phyloP scores from a whole-genome alignment of 164 flowering plant genomes.

The Amborella trichopoda region DNA sequence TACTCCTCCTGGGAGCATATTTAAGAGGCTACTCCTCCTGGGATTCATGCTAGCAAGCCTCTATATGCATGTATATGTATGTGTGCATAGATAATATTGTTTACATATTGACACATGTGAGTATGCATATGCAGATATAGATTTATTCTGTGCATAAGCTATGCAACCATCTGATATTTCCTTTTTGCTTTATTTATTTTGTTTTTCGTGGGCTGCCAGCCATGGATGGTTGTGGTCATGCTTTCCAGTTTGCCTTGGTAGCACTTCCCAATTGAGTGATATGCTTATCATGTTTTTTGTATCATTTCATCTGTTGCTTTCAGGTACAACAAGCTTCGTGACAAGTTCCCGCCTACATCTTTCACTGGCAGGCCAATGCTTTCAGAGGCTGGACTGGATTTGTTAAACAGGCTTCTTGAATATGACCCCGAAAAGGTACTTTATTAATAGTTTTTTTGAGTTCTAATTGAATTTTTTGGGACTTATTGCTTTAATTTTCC shows the following conservation, averaged over 20 bases:
- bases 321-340: constrained; percentile 80
- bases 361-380: constrained; percentile 81
- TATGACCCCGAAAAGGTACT: constrained; percentile 90
- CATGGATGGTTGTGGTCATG: constrained; percentile 79
- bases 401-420: constrained; percentile 72
- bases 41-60: too few relatives aligned
- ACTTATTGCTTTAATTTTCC: neutral
- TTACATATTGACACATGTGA: neutral
- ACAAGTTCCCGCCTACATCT: constrained; percentile 77
- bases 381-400: constrained; percentile 88
- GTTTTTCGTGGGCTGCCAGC: constrained; percentile 55
- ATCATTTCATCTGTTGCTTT: constrained; percentile 26
- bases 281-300: constrained; percentile 14
- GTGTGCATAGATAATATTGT: neutral
- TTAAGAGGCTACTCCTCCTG: too few relatives aligned
- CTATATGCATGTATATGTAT: neutral
- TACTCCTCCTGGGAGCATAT: too few relatives aligned
- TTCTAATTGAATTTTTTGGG: neutral
- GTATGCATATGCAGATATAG: neutral
- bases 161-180: neutral
- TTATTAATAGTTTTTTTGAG: too few relatives aligned
- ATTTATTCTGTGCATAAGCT: neutral
- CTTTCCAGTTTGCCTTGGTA: constrained; percentile 66
- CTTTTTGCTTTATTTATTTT: neutral
- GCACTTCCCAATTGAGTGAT: constrained; percentile 18